Evolutionary conservation across 1,139 yeast genomes (phyloP), one percentile per base, ranked within the genome.

Genomic region (Kodamaea fungicola): DNA sequence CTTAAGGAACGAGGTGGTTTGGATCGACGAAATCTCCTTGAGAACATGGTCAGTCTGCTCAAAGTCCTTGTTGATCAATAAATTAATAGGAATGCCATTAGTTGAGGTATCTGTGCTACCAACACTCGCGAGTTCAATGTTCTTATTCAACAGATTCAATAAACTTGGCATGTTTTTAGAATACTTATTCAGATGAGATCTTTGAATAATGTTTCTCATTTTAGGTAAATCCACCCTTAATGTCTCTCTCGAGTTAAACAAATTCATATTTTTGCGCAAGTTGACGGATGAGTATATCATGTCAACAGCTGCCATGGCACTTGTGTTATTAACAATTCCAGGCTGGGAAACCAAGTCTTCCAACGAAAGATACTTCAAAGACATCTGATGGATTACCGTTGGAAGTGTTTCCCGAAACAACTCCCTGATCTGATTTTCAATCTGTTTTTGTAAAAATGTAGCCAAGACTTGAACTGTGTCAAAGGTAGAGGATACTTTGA

Each of bases 391-490:
- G 36, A 88, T 70, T 32, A 87, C 78, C 5, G 88, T 80, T 1
- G 96, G 96, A 39, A 88, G 67, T 34, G 89, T 85, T 55, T 88
- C 96, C 43, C 94, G 71, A 61, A 88, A 87, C 46, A 88, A 64
- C 38, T 83, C 87, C 39, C 95, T 66, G 30, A 88, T 82, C 57
- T 86, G 94, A 40, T 71, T 75, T 56, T 88, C 96, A 44, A 88
- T 88, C 56, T 87, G 94, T 33, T 76, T 76, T 54, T 88, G 96
- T 40, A 88, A 62, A 48, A 86, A 85, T 43, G 80, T 75, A 12
- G 95, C 94, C 52, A 88, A 78, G 1, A 88, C 90, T 39, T 85
- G 87, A 30, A 88, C 84, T 30, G 83, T 79, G 59, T 88, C 96
- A 61, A 88, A 87, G 9, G 95, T 83, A 7, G 95, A 84, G 41